Evolutionary conservation across 352 stramenopile genomes (phyloP), one percentile per base, ranked within the genome.

Genomic region (Chrysophaeum taylorii): DNA sequence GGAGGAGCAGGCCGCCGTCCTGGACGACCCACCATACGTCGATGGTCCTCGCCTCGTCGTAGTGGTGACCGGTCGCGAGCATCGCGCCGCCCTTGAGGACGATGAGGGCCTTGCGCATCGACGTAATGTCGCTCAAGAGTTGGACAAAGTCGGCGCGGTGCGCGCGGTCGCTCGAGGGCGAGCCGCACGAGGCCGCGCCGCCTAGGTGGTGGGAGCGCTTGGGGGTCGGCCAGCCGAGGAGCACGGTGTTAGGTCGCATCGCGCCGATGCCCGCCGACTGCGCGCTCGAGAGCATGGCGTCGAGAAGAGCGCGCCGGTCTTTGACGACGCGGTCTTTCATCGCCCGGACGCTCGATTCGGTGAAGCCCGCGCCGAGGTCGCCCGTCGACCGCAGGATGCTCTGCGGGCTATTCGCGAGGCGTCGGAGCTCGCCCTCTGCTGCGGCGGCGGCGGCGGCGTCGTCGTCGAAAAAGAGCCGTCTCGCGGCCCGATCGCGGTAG

Each of bases 21-120:
- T 84, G 74, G 23, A 85, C 78, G 61, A 89, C 75, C 84, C 84
- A 90, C 79, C 79, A 88, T 45, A 89, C 78, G 73, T 88, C 82
- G 64, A 89, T 86, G n/a, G 73, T 83, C 29, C 70, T 14, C 0
- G 37, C 23, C 15, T 69, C 39, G 23, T 60, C 33, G 31, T 57
- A 68, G 54, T 66, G 35, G 63, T 71, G 66, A n/a, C 48, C 50
- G 31, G 68, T 69, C 2, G 77, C 76, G 72, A 85, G 77, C 27
- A n/a, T 63, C 36, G 62, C 41, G 43, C 62, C 75, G 9, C 75
- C 79, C 75, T 87, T 87, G 41, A 90, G 78, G 18, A 89, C 67
- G 45, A 85, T 75, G 33, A 89, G 50, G 18, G 82, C 78, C 69
- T 84, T 87, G 43, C 80, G 72, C 12, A 84, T 74, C 37, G 82